Evolutionary conservation across 495 filamentous ascomycete species (phyloP), one percentile per base, ranked within the genome.

Genomic region (Talaromyces stipitatus): DNA sequence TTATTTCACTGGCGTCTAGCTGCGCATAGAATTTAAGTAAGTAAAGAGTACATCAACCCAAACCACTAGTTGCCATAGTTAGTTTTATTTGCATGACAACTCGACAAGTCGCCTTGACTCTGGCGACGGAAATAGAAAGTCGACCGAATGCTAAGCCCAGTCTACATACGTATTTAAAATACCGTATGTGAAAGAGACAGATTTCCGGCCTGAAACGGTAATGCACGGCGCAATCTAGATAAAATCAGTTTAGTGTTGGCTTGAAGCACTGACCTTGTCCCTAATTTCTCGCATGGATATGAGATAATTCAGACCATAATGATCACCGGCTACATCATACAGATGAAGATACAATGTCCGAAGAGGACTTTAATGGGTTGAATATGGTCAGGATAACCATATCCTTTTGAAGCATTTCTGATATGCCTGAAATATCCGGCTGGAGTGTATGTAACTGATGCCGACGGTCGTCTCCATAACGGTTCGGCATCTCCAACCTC

Each of bases 401-500:
- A n/a, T n/a, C n/a, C n/a, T n/a, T n/a, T n/a, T n/a, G n/a, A n/a
- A n/a, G n/a, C n/a, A n/a, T n/a, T n/a, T n/a, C n/a, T n/a, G n/a
- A n/a, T n/a, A n/a, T n/a, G n/a, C n/a, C n/a, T n/a, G n/a, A 36
- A 10, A 36, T 36, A 36, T 6, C 32, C 32, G n/a, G n/a, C n/a
- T n/a, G n/a, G n/a, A n/a, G 38, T 45, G 7, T 23, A 26, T 48
- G 45, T 26, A 47, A 47, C 12, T 26, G 20, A 48, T 26, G 12
- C 12, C 6, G 45, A 48, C 45, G 20, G 45, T 12, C 7, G 20
- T 48, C 45, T 48, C 45, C 45, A 48, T 26, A 26, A 48, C 45
- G 22, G 45, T 48, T 48, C 45, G 45, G 45, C 45, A 48, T 48
- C 45, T 26, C 43, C n/a, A n/a, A n/a, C n/a, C 43, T 38, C 33